Evolutionary conservation across 2,329 filamentous ascomycete species (phyloP), one percentile per base, ranked within the genome.

Genomic region (Monosporascus sp.): DNA sequence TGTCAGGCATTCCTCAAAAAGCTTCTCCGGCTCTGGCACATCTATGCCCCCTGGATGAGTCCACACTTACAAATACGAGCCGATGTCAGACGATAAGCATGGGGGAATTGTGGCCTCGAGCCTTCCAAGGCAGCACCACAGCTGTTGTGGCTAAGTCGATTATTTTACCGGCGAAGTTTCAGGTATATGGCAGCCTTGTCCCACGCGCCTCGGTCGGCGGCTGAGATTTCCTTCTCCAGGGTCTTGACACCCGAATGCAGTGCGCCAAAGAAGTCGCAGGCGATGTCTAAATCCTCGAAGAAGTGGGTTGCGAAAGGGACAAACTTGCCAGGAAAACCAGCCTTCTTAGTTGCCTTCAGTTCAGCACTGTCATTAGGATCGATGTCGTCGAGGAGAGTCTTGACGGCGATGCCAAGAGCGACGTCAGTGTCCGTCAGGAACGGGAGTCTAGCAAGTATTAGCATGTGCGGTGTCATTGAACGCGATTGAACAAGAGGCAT

Each of bases 321-420:
- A 61, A 75, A 83, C 15, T 68, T 75, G 49, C 64, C 66, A 2
- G 79, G 77, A 63, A 85, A 86, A 7, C 71, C 69, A n/a, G 70
- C 57, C 54, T 79, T 75, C 53, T 77, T 77, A 4, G 63, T 59
- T 22, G 71, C 67, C 48, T 76, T 74, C 51, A 71, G 65, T 50
- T 80, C 76, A 3, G 70, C 70, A 9, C 80, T 76, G 56, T 88
- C 80, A 8, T 75, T 72, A 20, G 79, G 77, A 49, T 82, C 79
- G 48, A 91, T 75, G 54, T 91, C 88, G 60, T 90, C 87, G 22
- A 90, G 79, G 65, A 89, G 89, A 8, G 87, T 90, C 70, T 90
- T 89, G 41, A 91, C 83, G 1, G 89, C 88, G 56, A 94, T 89
- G 27, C 87, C 88, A 36, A 94, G 78, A 14, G 84, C 87, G 48